Evolutionary conservation across 2,329 filamentous ascomycete genomes (phyloP), one percentile per base, ranked within the genome.

Genomic region (Fusarium succisae): DNA sequence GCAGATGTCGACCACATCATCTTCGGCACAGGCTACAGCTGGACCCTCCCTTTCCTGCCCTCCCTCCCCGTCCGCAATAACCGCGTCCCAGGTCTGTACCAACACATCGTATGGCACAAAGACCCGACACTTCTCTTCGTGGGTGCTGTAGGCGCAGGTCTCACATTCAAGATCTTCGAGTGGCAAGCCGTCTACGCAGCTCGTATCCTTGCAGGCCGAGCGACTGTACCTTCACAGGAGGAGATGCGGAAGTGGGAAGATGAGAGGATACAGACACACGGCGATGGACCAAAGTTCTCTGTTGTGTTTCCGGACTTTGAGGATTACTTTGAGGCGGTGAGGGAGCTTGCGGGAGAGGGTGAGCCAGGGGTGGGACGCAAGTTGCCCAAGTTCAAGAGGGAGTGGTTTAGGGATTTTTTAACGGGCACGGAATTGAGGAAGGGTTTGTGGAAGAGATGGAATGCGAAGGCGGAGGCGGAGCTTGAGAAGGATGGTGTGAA

Each of bases 121-220:
- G 90, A 91, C 70, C 87, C 89, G 0, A 87, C 85, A 0, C 81
- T 91, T 15, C 80, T 87, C 6, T 91, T 91, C 74, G 83, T 91
- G 6, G 90, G 89, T 32, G 90, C 90, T 8, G 88, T 87, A 1
- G 82, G 83, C 3, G 87, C 87, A 0, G 88, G 88, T 0, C 80
- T 93, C 35, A 93, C 91, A 0, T 93, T 93, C 82, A 91, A 91
- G 77, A 86, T 92, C 37, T 92, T 91, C 63, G 91, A 92, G 80
- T 92, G 89, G 89, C 91, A 92, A 76, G 90, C 90, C 12, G 90
- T 92, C 1, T 84, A 89, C 4, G 89, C 87, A 1, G 90, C 91
- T 3, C 83, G 90, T 1, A 80, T 91, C 5, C 83, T 92, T 0
- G 87, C 90, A 1, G 89, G 89, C 0, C 83, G 88, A 4, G 86